Evolutionary conservation across 164 flowering plant species (phyloP), one percentile per base, ranked within the genome.

Genomic region (Tetracentron sinense): DNA sequence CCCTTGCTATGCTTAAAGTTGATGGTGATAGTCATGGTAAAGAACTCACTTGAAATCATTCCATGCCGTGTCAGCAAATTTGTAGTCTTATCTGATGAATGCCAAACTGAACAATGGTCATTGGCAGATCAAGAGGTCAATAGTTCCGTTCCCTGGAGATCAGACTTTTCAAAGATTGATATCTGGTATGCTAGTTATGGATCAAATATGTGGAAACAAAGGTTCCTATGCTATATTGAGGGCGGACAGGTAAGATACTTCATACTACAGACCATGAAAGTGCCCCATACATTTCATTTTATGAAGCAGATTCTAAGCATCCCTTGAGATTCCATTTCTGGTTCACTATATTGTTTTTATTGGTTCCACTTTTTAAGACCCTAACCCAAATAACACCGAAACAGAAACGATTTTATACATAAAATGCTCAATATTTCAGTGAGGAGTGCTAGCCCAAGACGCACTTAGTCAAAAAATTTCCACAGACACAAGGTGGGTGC

Each of bases 181-280:
- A 63, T 95, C 42, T 92, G 96, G 97, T 95, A 95, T 79, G 97
- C 87, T 14, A 58, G 84, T 62, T 95, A 56, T 73, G 99, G 99
- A 68, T 95, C 99, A 55, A 95, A 95, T 72, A 88, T 92, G 95
- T 82, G 86, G 80, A 77, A 67, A 53, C 64, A 87, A 52, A 85
- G 99, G 69, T 82, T 95, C 58, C 79, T 81, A 15, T 95, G 97
- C 78, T 95, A 95, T 67, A 83, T 95, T 56, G 68, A 79, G 81
- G 99, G 97, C 59, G 99, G 99, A 74, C 82, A 82, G 97, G 99
- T 92, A 79, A 68, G 59, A 46, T 42, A 38, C 26, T 33, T 26
- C 19, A 17, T 28, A 8, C 52, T n/a, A 7, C 2, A 19, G 29
- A 31, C 31, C n/a, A n/a, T n/a, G n/a, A n/a, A n/a, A n/a, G n/a